phyloP scores from a whole-genome alignment of 2,329 filamentous ascomycete species.

The Gliomastix tumulicola region DNA sequence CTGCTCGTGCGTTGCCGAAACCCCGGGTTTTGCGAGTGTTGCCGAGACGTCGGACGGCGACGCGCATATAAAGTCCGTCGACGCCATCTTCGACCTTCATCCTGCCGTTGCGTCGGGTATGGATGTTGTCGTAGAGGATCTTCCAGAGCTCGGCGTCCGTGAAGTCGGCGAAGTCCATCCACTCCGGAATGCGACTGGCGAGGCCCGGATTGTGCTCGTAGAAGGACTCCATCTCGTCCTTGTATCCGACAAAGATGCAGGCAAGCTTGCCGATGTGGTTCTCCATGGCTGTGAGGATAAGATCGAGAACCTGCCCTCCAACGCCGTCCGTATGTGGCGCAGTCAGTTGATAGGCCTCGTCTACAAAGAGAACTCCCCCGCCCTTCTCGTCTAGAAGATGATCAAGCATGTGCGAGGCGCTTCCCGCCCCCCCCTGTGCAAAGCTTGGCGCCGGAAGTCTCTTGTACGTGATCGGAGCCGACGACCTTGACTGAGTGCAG shows the following conservation, averaged over 20 bases:
- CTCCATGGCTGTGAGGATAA: conserved; percentile 60
- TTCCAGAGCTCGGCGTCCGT: conserved; percentile 51
- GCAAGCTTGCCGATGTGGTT: conserved; percentile 59
- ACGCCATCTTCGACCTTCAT: conserved; percentile 56
- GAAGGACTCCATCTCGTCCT: conserved; percentile 56
- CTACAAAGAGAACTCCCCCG: conserved; percentile 65
- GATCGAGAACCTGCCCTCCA: conserved; percentile 56
- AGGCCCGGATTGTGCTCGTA: conserved; percentile 56
- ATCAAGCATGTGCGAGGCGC: conserved; percentile 42
- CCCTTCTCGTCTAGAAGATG: conserved; percentile 35
- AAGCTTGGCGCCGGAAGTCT: conserved; percentile 2
- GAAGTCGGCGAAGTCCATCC: conserved; percentile 59
- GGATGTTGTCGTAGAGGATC: conserved; percentile 50
- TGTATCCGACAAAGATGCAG: conserved; percentile 64
- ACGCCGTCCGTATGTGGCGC: conserved; percentile 43
- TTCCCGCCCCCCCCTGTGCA: conserved; percentile 14
- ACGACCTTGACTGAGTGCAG: conserved; percentile 29
- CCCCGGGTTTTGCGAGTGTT: too few relatives aligned
- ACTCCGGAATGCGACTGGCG: conserved; percentile 57
- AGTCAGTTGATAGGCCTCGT: conserved; percentile 65
- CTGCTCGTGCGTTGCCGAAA: conserved; percentile 65
- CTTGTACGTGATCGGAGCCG: conserved; percentile 5
- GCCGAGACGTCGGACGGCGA: conserved; percentile 51
- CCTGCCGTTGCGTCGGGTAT: conserved; percentile 40
- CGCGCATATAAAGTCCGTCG: conserved; percentile 53